Base-by-base conservation (phyloP, 2,329 filamentous ascomycete species). In the Aaosphaeria pasadenensis region DNA sequence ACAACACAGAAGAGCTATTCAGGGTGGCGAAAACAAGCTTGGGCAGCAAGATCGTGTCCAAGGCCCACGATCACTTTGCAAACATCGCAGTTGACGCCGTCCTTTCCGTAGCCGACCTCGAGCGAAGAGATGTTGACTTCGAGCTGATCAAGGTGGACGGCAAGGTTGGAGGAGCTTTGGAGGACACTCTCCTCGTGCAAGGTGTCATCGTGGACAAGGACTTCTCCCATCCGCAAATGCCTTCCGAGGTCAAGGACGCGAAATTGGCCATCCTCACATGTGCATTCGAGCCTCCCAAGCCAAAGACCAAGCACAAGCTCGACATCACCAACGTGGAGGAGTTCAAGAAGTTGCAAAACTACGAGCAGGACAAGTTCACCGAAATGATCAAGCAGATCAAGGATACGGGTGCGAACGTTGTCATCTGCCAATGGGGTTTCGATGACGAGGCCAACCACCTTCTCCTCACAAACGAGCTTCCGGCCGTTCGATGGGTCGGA, bases 331-430 rank as follows among this genome's bases (percentile, higher is more conserved):
- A 86, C 39, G 92, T 99, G 6, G 92, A 97, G 60, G 94, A 99
- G 77, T 99, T 96, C 81, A 96, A 95, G 80, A 94, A 95, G 76
- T 77, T 99, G 57, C 94, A 99, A 70, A 89, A 81, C 60, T 99
- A 99, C 76, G 94, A 99, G 76, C 86, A 86, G 63, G 88, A 89
- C 69, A 99, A 97, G 77, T 99, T 99, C 69, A 83, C 89, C 50
- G 92, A 97, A 77, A 99, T 99, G 94, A 96, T 99, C 63, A 81
- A 95, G 69, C 89, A 96, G 74, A 94, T 99, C 78, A 99, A 99
- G 78, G 89, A 89, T 64, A 95, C 92, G 1, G 94, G 94, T 53
- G 94, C 94, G 56, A 99, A 99, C 76, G 81, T 99, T 52, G 94
- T 91, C 55, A 96, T 99, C 67, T 99, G 94, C 76, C 95, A 99